A percentile compares a stretch with the other conserved stretches of the same genome.
These are phyloP conservation scores for Ogataea allantospora DNA, from an alignment of 805 yeast species.

Conservation along the genomic window DNA sequence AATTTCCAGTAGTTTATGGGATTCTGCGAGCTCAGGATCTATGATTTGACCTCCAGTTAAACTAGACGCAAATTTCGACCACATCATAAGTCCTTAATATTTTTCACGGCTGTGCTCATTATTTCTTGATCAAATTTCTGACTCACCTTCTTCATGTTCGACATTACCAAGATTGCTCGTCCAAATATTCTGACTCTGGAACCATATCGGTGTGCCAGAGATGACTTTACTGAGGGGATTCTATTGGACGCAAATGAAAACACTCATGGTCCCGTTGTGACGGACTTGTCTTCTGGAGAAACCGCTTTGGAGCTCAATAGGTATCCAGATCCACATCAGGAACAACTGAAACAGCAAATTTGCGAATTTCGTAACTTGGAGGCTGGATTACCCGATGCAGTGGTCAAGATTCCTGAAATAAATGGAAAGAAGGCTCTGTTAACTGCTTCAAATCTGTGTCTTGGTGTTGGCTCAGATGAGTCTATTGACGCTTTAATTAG, in stretches of 20 bases:
- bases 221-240: conserved; percentile 86
- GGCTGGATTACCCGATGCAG: conserved; percentile 28
- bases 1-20: neutral
- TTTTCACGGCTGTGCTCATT: conserved; percentile 6
- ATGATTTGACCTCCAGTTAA: too few species aligned
- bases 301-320: conserved; percentile 64
- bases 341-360: conserved; percentile 67
- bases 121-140: neutral
- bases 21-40: neutral
- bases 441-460: conserved; percentile 68
- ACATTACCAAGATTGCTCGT: conserved; percentile 61
- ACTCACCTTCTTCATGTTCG: conserved; percentile 41
- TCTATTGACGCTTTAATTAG: conserved; percentile 86
- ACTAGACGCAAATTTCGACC: too few species aligned
- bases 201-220: conserved; percentile 97
- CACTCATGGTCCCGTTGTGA: conserved; percentile 82
- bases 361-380: conserved; percentile 67
- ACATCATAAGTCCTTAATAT: neutral
- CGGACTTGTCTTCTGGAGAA: conserved; percentile 44
- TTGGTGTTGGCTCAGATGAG: conserved; percentile 98
- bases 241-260: conserved; percentile 95
- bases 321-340: conserved; percentile 96
- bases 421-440: conserved; percentile 13
- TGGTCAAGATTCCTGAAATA: conserved; percentile 21
- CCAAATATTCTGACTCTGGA: conserved; percentile 80